Percentiles rank a stretch among this genome's conserved stretches.
Conservation (phyloP, 352 stramenopile genomes). For the Globisporangium recalcitrans region DNA sequence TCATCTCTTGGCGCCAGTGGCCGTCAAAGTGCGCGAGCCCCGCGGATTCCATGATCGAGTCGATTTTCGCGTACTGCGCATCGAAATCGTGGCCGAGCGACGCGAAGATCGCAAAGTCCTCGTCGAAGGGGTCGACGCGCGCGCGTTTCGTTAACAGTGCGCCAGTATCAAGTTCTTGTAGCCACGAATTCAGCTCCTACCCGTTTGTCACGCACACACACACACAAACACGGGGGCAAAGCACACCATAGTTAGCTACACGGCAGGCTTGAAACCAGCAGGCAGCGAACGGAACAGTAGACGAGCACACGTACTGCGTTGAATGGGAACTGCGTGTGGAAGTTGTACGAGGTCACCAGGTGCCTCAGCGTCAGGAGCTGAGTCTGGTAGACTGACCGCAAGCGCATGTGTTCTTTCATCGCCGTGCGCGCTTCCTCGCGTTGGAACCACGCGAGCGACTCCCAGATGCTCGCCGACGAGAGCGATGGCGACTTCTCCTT, state of each 20-base stretch:
- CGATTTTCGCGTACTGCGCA: conserved; percentile 22
- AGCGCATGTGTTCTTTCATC: conserved; percentile 27
- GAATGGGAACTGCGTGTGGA: not conserved
- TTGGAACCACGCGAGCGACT: conserved; percentile 29
- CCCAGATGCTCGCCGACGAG: conserved; percentile 17
- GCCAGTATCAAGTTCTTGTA: not conserved
- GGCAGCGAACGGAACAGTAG: conserved; percentile 2
- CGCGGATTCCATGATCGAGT: conserved; percentile 20
- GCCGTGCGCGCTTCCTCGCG: conserved; percentile 25
- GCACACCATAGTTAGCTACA: not conserved
- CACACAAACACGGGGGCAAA: not conserved
- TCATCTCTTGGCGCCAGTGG: conserved; percentile 6
- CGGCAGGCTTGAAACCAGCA: not conserved
- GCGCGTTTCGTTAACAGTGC: not conserved
- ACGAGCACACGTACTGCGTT: conserved; percentile 3
- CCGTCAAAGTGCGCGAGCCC: conserved; percentile 23
- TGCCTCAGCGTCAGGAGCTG: conserved; percentile 27
- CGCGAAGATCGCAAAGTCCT: conserved; percentile 21
- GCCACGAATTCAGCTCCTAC: not conserved
- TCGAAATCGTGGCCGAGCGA: conserved; percentile 23
- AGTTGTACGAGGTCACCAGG: not conserved
- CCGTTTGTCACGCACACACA: too few relatives aligned
- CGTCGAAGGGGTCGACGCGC: not conserved
- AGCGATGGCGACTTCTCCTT: not conserved
- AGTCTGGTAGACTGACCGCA: conserved; percentile 25